Evolutionary conservation across 768 basidiomycete genomes (phyloP).

Genomic region (Cystobasidium onofrii): DNA sequence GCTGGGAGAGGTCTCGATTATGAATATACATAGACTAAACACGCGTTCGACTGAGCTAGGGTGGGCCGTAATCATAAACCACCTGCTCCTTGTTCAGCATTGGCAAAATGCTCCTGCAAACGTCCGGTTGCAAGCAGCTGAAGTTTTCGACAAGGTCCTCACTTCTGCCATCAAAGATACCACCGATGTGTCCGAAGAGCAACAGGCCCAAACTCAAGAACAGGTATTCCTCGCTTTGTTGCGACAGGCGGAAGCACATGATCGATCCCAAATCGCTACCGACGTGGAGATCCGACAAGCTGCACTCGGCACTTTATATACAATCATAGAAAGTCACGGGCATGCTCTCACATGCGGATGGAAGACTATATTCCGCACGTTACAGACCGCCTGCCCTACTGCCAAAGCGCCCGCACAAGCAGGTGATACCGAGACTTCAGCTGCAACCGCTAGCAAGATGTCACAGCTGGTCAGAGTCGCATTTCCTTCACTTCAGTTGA

Average conservation of each 20-base stretch:
- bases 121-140: constrained; percentile 81
- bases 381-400: constrained; percentile 74
- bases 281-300: constrained; percentile 71
- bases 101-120: constrained; percentile 59
- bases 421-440: constrained; percentile 2
- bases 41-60: constrained; percentile 72
- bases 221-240: constrained; percentile 78
- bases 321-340: constrained; percentile 81
- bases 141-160: constrained; percentile 75
- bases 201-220: constrained; percentile 64
- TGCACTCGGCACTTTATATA: constrained; percentile 80
- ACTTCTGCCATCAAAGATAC: constrained; percentile 66
- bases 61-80: constrained; percentile 71
- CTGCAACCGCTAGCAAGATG: constrained; percentile 48
- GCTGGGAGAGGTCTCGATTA: constrained; percentile 64
- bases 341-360: constrained; percentile 88
- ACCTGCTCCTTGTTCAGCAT: constrained; percentile 69
- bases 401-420: constrained; percentile 38
- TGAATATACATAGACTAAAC: constrained; percentile 81
- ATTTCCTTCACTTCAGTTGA: constrained; percentile 84
- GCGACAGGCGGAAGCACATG: constrained; percentile 58
- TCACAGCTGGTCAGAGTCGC: constrained; percentile 76
- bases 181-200: constrained; percentile 52
- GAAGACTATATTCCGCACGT: constrained; percentile 85
- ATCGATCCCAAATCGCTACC: constrained; percentile 49